Conservation (phyloP, 192 early-diverging fungal genomes). For the Piromyces sp. region DNA sequence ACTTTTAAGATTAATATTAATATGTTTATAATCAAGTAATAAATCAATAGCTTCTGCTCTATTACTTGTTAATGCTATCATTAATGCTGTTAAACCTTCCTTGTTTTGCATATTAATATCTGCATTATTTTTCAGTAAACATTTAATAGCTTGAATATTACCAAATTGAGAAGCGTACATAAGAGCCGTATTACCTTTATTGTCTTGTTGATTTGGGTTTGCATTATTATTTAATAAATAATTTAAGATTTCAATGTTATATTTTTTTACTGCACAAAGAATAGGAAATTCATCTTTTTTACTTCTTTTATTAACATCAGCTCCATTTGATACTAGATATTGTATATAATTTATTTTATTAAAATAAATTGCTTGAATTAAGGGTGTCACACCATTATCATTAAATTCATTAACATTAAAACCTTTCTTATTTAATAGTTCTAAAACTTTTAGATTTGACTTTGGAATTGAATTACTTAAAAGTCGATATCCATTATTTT, state of each 20-base stretch:
- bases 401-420: not conserved
- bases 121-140: not conserved
- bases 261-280: not conserved
- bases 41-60: not conserved
- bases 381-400: not conserved
- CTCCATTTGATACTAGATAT: not conserved
- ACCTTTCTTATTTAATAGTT: not conserved
- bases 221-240: not conserved
- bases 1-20: not conserved
- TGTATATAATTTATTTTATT: not conserved
- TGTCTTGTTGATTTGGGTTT: not conserved
- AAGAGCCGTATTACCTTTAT: not conserved
- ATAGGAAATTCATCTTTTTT: not conserved
- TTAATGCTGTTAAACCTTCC: not conserved
- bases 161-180: not conserved
- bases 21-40: not conserved
- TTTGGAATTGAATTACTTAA: not conserved
- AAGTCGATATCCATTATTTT: not conserved
- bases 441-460: not conserved
- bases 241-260: not conserved
- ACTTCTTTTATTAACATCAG: not conserved
- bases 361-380: not conserved
- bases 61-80: not conserved
- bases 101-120: not conserved
- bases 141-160: not conserved